These are phyloP conservation scores for Hibiscus mutabilis DNA, from an alignment of 345 rosid species.

Conservation along the genomic window DNA sequence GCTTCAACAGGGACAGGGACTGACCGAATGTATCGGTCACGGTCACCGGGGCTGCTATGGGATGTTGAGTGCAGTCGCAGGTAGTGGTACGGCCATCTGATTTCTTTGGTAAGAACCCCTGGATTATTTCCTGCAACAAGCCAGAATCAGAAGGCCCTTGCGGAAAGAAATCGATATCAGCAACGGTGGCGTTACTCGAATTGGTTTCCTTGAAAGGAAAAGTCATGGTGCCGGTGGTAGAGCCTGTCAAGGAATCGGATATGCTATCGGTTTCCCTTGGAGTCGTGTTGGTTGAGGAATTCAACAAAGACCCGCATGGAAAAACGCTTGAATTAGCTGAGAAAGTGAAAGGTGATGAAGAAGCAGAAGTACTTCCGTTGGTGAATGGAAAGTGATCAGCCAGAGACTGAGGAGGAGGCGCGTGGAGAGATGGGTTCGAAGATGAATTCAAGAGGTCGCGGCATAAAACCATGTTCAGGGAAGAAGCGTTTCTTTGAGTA, in stretches of 20 bases:
- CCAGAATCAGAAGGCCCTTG: slow-evolving; percentile 66
- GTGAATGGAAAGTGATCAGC: slow-evolving; percentile 13
- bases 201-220: slow-evolving; percentile 8
- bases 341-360: background rate
- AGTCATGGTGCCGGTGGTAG: background rate
- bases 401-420: slow-evolving; percentile 14
- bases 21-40: background rate
- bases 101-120: slow-evolving; percentile 48
- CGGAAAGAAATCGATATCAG: slow-evolving; percentile 33
- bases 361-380: slow-evolving; percentile 11
- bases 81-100: background rate
- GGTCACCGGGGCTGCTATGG: background rate
- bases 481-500: slow-evolving; percentile 22
- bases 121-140: slow-evolving; percentile 70
- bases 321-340: background rate
- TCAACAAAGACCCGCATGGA: background rate
- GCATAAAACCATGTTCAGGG: slow-evolving; percentile 41
- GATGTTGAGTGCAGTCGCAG: background rate
- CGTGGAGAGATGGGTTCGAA: background rate
- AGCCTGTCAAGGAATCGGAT: background rate
- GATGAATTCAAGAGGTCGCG: slow-evolving; percentile 42
- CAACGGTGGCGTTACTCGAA: background rate
- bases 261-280: background rate
- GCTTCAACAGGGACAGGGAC: background rate
- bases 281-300: background rate